phyloP scores from a whole-genome alignment of 192 early-diverging fungal genomes.

The Rhizoclosmatium globosum region DNA sequence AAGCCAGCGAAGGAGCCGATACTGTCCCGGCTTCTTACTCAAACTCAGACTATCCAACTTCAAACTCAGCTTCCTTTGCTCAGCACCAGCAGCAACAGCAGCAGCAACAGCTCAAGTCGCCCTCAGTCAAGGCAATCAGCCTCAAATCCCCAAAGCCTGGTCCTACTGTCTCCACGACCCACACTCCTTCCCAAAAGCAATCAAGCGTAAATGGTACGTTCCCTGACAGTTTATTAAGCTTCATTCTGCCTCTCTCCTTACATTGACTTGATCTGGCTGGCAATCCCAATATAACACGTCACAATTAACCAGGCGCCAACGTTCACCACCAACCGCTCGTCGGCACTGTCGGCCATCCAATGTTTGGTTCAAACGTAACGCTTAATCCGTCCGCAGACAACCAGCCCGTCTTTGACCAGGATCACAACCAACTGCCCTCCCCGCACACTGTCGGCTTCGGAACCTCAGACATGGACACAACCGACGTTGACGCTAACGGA shows the following conservation, averaged over 20 bases:
- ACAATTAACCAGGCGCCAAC: not conserved
- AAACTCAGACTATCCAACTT: not conserved
- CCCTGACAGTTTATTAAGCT: not conserved
- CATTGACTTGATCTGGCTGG: conserved; percentile 2
- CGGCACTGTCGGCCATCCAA: not conserved
- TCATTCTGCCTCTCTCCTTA: not conserved
- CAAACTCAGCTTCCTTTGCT: not conserved
- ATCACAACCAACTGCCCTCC: not conserved
- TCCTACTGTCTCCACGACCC: not conserved
- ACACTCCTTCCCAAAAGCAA: not conserved
- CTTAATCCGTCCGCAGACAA: not conserved
- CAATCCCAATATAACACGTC: not conserved
- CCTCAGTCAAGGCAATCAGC: not conserved
- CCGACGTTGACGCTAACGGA: not conserved
- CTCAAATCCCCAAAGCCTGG: not conserved
- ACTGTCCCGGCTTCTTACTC: not conserved
- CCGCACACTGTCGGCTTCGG: too few species aligned
- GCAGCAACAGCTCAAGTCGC: not conserved
- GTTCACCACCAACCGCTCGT: not conserved
- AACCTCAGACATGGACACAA: not conserved
- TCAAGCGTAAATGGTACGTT: not conserved
- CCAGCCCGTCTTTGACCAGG: not conserved
- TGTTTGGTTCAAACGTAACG: conserved; percentile 19
- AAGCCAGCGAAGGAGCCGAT: not conserved
- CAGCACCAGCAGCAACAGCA: not conserved